These are phyloP conservation scores for Cladosporium phlei DNA, from an alignment of 2,329 filamentous ascomycete genomes.

Conservation along the genomic window DNA sequence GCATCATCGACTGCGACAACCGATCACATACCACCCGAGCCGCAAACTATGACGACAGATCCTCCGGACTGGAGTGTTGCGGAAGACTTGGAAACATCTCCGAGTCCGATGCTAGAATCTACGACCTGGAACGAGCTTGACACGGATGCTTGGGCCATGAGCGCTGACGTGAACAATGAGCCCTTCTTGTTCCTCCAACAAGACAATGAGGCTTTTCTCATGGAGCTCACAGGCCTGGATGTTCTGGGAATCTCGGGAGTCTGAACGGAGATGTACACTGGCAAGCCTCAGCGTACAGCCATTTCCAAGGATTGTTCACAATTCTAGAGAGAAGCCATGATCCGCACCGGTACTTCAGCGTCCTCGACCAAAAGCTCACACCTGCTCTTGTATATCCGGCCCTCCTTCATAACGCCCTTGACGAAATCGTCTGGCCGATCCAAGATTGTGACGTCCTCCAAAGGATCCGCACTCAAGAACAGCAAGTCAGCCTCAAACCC, in stretches of 20 bases:
- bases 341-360: not conserved
- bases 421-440: slow-evolving; percentile 42
- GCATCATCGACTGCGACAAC: no score
- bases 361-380: slow-evolving; percentile 6
- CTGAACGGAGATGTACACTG: no score
- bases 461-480: slow-evolving; percentile 43
- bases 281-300: no score
- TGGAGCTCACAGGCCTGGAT: slow-evolving; percentile 2
- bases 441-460: slow-evolving; percentile 47
- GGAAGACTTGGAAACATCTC: no score
- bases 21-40: no score
- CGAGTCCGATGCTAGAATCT: no score
- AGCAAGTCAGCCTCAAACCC: slow-evolving; percentile 36
- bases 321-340: not conserved
- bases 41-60: no score
- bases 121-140: not conserved
- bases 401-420: slow-evolving; percentile 49
- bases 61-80: no score
- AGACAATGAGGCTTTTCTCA: slow-evolving; percentile 3
- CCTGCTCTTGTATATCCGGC: slow-evolving; percentile 37
- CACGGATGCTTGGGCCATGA: not conserved
- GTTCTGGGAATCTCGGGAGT: not conserved
- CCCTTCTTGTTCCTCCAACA: not conserved
- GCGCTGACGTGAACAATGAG: not conserved
- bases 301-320: no score